A percentile compares a stretch with the other conserved stretches of the same genome.
Conservation (phyloP, 2,329 filamentous ascomycete species). For the Alternaria triticina region DNA sequence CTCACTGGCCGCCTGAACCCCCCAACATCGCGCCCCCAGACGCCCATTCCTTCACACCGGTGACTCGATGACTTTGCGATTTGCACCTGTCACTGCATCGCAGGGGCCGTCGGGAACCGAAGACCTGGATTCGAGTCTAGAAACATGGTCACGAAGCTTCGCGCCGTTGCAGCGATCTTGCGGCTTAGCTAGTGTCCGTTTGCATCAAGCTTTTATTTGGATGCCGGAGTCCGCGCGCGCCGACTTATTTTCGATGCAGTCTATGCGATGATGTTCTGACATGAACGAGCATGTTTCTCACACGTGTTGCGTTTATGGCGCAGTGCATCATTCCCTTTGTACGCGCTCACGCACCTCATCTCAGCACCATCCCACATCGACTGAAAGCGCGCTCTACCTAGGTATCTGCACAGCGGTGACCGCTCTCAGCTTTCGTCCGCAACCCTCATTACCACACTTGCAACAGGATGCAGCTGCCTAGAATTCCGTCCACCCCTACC, state of each 20-base stretch:
- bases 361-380: background rate
- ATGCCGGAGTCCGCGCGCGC: background rate
- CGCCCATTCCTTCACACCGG: background rate
- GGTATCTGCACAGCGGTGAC: background rate
- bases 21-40: background rate
- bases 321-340: background rate
- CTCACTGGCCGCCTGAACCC: conserved; percentile 15
- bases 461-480: background rate
- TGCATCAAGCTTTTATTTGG: background rate
- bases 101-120: background rate
- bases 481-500: background rate
- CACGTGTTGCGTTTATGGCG: background rate
- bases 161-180: conserved; percentile 2
- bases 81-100: conserved; percentile 9
- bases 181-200: background rate
- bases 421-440: background rate
- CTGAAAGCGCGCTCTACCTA: background rate
- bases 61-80: conserved; percentile 5
- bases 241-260: background rate
- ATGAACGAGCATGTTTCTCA: background rate
- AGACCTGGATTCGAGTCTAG: background rate
- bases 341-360: background rate
- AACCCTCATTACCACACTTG: background rate
- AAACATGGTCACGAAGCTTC: background rate
- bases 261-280: background rate